These are phyloP conservation scores for Malassezia obtusa DNA, from an alignment of 1,284 basidiomycete species.

Conservation along the genomic window DNA sequence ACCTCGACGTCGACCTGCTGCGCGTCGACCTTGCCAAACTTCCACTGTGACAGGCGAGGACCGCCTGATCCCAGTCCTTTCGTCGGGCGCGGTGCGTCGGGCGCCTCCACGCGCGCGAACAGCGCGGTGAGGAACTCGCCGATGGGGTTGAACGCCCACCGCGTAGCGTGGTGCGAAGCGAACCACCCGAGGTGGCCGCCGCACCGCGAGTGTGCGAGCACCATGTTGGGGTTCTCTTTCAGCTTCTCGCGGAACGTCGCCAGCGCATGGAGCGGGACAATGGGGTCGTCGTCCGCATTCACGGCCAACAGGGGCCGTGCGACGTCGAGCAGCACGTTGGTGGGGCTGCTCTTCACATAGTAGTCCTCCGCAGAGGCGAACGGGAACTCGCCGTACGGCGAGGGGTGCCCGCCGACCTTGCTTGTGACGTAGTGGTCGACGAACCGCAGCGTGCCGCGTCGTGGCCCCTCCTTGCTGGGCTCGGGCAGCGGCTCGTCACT, in stretches of 20 bases:
- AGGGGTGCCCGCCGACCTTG: constrained; percentile 61
- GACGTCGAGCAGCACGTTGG: constrained; percentile 29
- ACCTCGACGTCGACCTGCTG: constrained; percentile 19
- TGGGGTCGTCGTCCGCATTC: constrained; percentile 82
- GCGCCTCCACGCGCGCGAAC: constrained; percentile 19
- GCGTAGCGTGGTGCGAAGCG: constrained; percentile 50
- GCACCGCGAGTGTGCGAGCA: constrained; percentile 62
- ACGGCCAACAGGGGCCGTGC: constrained; percentile 59
- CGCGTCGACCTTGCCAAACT: not conserved
- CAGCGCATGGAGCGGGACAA: constrained; percentile 53
- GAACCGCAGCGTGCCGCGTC: constrained; percentile 40
- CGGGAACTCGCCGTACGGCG: constrained; percentile 33
- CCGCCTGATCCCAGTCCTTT: constrained; percentile 12
- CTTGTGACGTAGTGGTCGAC: constrained; percentile 59
- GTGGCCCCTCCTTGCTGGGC: not conserved
- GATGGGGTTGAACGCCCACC: constrained; percentile 39
- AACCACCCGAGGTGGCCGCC: constrained; percentile 98
- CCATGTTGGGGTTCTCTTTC: constrained; percentile 59
- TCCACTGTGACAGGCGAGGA: constrained; percentile 18
- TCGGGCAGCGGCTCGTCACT: constrained; percentile 11
- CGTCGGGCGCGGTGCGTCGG: not conserved
- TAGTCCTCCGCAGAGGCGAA: constrained; percentile 63
- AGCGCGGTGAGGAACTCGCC: constrained; percentile 30
- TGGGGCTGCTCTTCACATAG: constrained; percentile 53
- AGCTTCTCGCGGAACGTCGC: constrained; percentile 50